Base-by-base conservation (phyloP, 306 rosid genomes). In the Casuarina cunninghamiana region DNA sequence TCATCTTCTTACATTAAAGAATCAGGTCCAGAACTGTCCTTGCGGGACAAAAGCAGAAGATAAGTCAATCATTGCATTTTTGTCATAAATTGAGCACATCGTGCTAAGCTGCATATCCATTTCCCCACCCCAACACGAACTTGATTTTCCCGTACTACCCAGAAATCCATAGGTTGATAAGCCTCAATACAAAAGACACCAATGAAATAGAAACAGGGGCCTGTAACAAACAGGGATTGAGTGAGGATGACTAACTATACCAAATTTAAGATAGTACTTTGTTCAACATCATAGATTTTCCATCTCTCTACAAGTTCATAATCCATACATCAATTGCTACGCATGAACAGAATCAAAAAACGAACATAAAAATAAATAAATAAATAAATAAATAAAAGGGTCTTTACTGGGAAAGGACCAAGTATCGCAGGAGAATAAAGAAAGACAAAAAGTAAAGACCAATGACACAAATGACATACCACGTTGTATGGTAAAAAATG, bases 31-130 rank as follows among this genome's bases (percentile, higher is more conserved):
- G 63, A 57, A 57, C 11, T 21, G 32, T 8, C 63, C 3, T 55
- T 55, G 26, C 62, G 19, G 35, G 62, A 26, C 7, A 55, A 55
- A 4, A 21, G 10, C 21, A 55, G 10, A 55, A 5, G 37, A 37
- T 1, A 19, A 10, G 53, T 50, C 54, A 10, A 50, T 50, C 32
- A 26, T 50, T 10, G 3, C 2, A 55, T 60, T 42, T 42, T 12
- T 41, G 32, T 44, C n/a, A 43, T 43, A 19, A 42, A 39, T 71
- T 43, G 54, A 76, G 75, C 55, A 72, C 38, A 77, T 35, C 51
- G 48, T 17, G 13, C 65, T 44, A 67, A 62, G 26, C 35, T 75
- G 43, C 11, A 13, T 41, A 12, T 35, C 68, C 68, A 65, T 13
- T 65, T 13, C 21, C 48, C 41, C 9, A 6, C 19, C 3, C 6